A percentile compares a stretch with the other conserved stretches of the same genome.
Conservation (phyloP, 2,329 filamentous ascomycete species). For the Alternaria longipes region DNA sequence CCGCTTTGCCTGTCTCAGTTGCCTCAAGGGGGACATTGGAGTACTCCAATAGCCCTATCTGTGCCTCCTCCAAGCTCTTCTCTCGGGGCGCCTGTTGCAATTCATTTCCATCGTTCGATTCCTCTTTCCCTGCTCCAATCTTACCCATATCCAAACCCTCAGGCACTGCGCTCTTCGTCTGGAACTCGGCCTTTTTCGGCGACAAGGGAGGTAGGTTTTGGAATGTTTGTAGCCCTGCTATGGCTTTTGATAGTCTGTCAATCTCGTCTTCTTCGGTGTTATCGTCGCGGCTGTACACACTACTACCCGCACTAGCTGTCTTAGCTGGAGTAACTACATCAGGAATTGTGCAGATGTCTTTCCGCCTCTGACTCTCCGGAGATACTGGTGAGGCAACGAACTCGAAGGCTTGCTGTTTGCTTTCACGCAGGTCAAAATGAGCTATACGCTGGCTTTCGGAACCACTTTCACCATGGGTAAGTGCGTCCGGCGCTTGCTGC, state of each 20-base stretch:
- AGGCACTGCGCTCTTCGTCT: slow-evolving; percentile 12
- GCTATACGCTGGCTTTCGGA: background rate
- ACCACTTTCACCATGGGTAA: background rate
- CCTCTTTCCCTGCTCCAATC: background rate
- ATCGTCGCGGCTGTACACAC: background rate
- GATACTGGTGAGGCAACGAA: background rate
- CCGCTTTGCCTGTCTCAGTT: background rate
- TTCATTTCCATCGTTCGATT: background rate
- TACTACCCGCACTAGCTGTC: background rate
- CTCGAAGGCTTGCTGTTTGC: background rate
- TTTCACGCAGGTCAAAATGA: background rate
- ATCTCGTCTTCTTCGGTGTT: background rate
- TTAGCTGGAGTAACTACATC: accelerated
- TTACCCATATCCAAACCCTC: slow-evolving; percentile 4
- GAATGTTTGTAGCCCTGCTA: background rate
- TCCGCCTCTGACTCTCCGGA: too few species aligned
- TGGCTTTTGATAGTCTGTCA: background rate
- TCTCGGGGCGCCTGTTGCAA: background rate
- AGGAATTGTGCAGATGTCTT: background rate
- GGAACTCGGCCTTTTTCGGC: background rate
- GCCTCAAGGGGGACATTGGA: background rate
- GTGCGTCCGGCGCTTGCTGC: background rate
- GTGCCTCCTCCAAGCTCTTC: background rate
- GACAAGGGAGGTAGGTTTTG: background rate
- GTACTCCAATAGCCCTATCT: background rate